phyloP scores from a whole-genome alignment of 2,329 filamentous ascomycete genomes.

The Beauveria brongniartii region DNA sequence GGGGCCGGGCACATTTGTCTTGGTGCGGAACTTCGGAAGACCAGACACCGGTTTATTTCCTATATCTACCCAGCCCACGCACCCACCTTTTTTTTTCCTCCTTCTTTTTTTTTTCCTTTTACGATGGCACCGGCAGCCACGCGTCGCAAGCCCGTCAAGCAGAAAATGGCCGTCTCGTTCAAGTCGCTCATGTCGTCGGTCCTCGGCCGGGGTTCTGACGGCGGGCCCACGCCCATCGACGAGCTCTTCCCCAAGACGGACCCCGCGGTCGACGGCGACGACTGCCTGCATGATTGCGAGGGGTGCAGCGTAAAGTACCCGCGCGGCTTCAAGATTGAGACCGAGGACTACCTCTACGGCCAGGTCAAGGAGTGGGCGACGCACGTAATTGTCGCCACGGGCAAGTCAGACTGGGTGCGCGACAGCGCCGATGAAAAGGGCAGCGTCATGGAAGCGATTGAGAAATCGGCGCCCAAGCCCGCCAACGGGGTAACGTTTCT shows the following conservation, averaged over 20 bases:
- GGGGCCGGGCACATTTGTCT: background rate
- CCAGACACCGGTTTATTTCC: background rate
- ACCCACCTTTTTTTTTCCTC: constrained; percentile 9
- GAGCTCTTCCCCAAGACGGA: constrained; percentile 67
- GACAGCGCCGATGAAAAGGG: constrained; percentile 84
- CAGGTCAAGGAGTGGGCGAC: constrained; percentile 80
- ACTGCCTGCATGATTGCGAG: constrained; percentile 80
- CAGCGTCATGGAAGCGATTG: constrained; percentile 73
- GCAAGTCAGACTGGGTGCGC: constrained; percentile 88
- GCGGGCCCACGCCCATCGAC: constrained; percentile 21
- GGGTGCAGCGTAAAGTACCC: constrained; percentile 75
- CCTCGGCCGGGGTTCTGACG: constrained; percentile 17
- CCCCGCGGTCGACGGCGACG: constrained; percentile 74
- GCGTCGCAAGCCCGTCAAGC: constrained; percentile 25
- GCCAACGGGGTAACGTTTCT: constrained; percentile 55
- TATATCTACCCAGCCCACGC: background rate
- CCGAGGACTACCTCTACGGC: constrained; percentile 73
- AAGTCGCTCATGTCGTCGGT: constrained; percentile 31
- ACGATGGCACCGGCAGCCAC: constrained; percentile 6
- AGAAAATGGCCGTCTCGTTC: constrained; percentile 36
- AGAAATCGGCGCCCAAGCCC: constrained; percentile 43
- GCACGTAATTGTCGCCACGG: constrained; percentile 87
- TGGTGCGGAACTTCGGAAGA: background rate
- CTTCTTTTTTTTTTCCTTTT: constrained; percentile 9
- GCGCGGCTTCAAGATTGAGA: constrained; percentile 61